A percentile compares a stretch with the other conserved stretches of the same genome.
Evolutionary conservation across 352 stramenopile genomes (phyloP).

Genomic region (Globisporangium nagaii): DNA sequence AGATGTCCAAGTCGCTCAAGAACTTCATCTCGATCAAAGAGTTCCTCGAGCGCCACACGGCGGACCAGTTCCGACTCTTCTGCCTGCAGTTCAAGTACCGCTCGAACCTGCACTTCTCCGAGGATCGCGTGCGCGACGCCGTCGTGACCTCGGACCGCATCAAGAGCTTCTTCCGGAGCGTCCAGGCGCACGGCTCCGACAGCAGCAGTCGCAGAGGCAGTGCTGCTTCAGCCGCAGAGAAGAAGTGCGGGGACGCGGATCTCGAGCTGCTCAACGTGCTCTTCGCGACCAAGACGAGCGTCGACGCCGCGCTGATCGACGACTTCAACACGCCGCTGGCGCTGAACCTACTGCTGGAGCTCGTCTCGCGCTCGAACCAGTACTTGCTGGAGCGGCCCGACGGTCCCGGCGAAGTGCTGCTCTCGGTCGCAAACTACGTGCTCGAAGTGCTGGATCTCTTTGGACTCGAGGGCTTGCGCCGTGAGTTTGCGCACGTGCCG

Average conservation of each 20-base stretch:
- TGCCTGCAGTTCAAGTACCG: conserved; percentile 89
- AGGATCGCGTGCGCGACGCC: conserved; percentile 69
- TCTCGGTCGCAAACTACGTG: conserved; percentile 53
- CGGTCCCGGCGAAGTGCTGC: conserved; percentile 49
- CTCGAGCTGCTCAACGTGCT: conserved; percentile 49
- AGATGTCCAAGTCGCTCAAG: conserved; percentile 99
- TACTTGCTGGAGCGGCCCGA: conserved; percentile 43
- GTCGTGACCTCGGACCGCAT: conserved; percentile 47
- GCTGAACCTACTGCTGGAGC: conserved; percentile 55
- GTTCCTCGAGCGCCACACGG: conserved; percentile 45
- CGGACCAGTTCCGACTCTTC: conserved; percentile 86
- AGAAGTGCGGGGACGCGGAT: conserved; percentile 53
- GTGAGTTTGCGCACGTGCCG: conserved; percentile 45
- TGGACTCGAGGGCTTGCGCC: conserved; percentile 44
- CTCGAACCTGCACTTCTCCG: conserved; percentile 70
- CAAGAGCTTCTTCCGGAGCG: conserved; percentile 54
- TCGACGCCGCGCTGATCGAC: conserved; percentile 63
- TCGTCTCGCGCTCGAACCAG: conserved; percentile 58
- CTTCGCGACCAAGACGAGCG: conserved; percentile 37
- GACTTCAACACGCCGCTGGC: conserved; percentile 88
- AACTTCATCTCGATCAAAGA: conserved; percentile 97
- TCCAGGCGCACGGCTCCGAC: conserved; percentile 34
- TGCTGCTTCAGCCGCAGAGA: conserved; percentile 9
- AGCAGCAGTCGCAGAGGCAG: conserved; percentile 9
- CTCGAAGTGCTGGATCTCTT: conserved; percentile 67